Percentiles rank a stretch among this genome's conserved stretches.
These are phyloP conservation scores for Phylloporus arenicola DNA, from an alignment of 768 basidiomycete species.

Conservation along the genomic window DNA sequence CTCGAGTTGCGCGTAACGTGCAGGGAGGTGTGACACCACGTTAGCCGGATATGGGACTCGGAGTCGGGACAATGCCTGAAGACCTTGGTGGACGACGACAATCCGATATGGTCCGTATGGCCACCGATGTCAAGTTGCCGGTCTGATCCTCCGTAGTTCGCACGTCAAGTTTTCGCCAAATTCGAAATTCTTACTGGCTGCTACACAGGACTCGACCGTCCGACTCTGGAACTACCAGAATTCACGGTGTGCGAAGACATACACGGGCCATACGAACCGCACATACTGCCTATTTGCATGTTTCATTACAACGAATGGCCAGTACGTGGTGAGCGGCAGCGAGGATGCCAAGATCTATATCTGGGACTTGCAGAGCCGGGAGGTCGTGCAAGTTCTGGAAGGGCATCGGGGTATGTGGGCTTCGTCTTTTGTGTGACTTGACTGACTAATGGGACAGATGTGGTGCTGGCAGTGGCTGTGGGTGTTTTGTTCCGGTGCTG, in stretches of 20 bases:
- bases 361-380: constrained; percentile 83
- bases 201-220: constrained; percentile 92
- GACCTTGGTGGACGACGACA: constrained; percentile 93
- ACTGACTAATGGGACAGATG: constrained; percentile 28
- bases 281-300: constrained; percentile 75
- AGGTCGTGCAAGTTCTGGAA: constrained; percentile 68
- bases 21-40: not conserved
- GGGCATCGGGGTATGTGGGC: constrained; percentile 67
- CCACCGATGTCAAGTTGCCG: not conserved
- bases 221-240: constrained; percentile 93
- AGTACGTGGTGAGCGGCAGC: constrained; percentile 80
- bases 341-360: constrained; percentile 86
- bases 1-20: not conserved
- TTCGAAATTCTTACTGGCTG: constrained; percentile 80
- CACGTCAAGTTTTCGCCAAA: constrained; percentile 91
- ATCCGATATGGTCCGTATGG: constrained; percentile 72
- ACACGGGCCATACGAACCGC: constrained; percentile 79
- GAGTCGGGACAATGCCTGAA: constrained; percentile 97
- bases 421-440: not conserved
- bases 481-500: constrained; percentile 19
- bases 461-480: constrained; percentile 77
- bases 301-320: constrained; percentile 53
- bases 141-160: constrained; percentile 45
- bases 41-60: constrained; percentile 94
- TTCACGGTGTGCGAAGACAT: constrained; percentile 89